Evolutionary conservation across 2,329 filamentous ascomycete genomes (phyloP), one percentile per base, ranked within the genome.

Genomic region (Colletotrichum musicola): DNA sequence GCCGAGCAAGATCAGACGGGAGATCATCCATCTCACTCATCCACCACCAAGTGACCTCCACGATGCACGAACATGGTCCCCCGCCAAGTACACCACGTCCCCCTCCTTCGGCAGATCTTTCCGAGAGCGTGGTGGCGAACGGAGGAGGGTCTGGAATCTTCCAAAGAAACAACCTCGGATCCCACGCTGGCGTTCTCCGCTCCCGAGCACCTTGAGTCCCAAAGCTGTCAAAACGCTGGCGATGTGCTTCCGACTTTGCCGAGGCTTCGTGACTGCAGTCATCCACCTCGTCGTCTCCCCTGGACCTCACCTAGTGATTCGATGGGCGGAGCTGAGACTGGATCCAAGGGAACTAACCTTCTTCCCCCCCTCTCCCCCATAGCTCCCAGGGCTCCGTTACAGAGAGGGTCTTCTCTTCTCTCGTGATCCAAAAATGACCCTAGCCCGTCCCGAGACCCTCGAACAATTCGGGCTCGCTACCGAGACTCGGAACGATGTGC

Each of bases 21-120:
- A 44, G 49, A 62, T 62, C 59, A 46, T 20, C 35, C 44, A 38
- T 20, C 10, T 25, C 44, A 18, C 22, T 25, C 22, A 20, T 20
- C 59, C 49, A 38, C 40, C 14, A n/a, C 18, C 9, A 22, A 35
- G n/a, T 38, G 51, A 54, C 54, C 49, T 20, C 20, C 49, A 4
- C 20, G 1, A 30, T 46, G 20, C 59, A 44, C 22, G 35, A 53
- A 22, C 47, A 14, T 16, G 10, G 30, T 7, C 25, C 49, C 59
- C 46, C n/a, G 7, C 16, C 16, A n/a, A 54, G 25, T 25, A 2
- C 16, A 12, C 53, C 6, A 53, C 38, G 22, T 42, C 35, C 27
- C 9, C 46, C 49, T 18, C 58, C 16, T 25, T 38, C 22, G 47
- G 49, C 49, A 54, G 12, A 54, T 62, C 49, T 54, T 62, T 35